Base-by-base conservation (phyloP, 495 filamentous ascomycete species). In the Trichoderma parareesei region DNA sequence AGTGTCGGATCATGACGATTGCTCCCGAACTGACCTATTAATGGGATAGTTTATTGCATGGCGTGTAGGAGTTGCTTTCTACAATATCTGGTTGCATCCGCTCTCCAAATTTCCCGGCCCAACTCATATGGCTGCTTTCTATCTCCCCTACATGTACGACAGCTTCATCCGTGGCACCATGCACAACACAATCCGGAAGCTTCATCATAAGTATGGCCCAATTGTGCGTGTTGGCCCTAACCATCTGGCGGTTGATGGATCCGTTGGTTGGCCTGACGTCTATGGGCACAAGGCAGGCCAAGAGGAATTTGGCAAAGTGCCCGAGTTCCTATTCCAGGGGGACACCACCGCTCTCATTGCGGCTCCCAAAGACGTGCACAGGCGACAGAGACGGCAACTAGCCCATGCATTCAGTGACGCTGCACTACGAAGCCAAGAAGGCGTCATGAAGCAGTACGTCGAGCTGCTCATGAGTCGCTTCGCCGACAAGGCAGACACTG, bases 201-300 rank as follows among this genome's bases (percentile, higher is more conserved):
- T 84, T 5, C 84, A 86, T 67, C 71, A 79, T 61, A 74, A 69
- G 48, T 82, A 85, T 63, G 82, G 84, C 37, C 74, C 75, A 18
- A 69, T 83, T 38, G 76, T 90, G 0, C 84, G 88, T 2, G 69
- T 88, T 11, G 73, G 77, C 0, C 87, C 87, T 0, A 73, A 80
- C 43, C 77, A 85, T 48, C 69, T 90, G 0, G 81, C 80, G 3
- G 87, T 85, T 73, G 79, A 73, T 64, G 75, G 78, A 3, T 72
- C 79, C 0, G 66, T 74, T 2, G 84, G 85, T 4, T 86, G 79
- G 75, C 78, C 79, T 33, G 84, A 87, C 63, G 85, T 90, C 61
- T 85, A 88, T 65, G 82, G 80, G 11, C 70, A 73, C 66, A 48
- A 16, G 44, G 72, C 68, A 16, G 60, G 66, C 80, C 14, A 61